Evolutionary conservation across 2,329 filamentous ascomycete species (phyloP).

Genomic region (Aureobasidium sp.): DNA sequence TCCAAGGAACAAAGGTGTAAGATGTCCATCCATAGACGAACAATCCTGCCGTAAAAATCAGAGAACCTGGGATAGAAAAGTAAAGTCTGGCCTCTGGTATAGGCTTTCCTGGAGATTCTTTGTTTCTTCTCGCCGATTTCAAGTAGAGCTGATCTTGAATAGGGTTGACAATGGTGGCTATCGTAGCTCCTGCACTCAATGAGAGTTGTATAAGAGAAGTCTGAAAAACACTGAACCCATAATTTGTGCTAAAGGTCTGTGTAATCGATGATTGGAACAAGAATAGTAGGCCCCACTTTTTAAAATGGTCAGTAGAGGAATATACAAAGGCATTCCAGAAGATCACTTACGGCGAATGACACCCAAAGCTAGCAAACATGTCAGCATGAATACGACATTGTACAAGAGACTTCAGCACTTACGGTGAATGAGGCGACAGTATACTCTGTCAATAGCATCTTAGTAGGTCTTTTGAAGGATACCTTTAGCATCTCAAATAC

Average conservation of each 20-base stretch:
- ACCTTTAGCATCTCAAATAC: slow-evolving; percentile 20
- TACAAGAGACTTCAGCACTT: slow-evolving; percentile 1
- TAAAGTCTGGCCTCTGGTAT: slow-evolving; percentile 36
- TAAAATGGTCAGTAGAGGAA: neutral
- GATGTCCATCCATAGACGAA: slow-evolving; percentile 74
- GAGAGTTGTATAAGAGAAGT: slow-evolving; percentile 35
- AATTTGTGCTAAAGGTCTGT: slow-evolving; percentile 30
- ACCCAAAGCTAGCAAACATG: slow-evolving; percentile 25
- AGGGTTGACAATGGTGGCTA: slow-evolving; percentile 31
- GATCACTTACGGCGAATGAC: slow-evolving; percentile 32
- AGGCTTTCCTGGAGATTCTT: slow-evolving; percentile 21
- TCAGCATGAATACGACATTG: slow-evolving; percentile 31
- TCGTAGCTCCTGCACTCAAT: slow-evolving; percentile 33
- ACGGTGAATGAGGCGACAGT: slow-evolving; percentile 27
- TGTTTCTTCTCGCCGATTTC: slow-evolving; percentile 26
- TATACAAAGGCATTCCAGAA: slow-evolving; percentile 17
- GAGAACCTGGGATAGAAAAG: slow-evolving; percentile 30
- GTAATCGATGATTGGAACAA: slow-evolving; percentile 38
- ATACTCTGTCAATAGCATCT: slow-evolving; percentile 21
- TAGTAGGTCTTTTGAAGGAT: slow-evolving; percentile 24
- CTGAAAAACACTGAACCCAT: slow-evolving; percentile 30
- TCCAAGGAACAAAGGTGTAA: slow-evolving; percentile 57
- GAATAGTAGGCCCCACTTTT: slow-evolving; percentile 35
- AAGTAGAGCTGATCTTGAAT: slow-evolving; percentile 33
- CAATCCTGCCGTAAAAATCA: slow-evolving; percentile 50